phyloP scores from a whole-genome alignment of 2,329 filamentous ascomycete genomes.

The Calonectria pteridis region DNA sequence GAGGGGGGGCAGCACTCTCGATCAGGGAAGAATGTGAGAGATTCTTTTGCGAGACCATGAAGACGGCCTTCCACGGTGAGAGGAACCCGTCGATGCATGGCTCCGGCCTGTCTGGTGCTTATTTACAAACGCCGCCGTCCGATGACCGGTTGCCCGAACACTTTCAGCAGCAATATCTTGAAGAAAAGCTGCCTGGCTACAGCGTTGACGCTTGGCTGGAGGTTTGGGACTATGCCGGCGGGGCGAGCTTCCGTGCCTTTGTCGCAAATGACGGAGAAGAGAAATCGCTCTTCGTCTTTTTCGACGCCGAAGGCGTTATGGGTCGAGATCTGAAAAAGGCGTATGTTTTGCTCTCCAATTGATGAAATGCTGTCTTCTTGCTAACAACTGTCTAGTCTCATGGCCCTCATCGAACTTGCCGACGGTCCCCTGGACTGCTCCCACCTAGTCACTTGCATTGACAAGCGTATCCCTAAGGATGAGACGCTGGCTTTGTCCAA shows the following conservation, averaged over 20 bases:
- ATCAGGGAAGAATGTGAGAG: conserved; percentile 99
- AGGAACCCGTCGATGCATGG: conserved; percentile 80
- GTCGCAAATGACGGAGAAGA: conserved; percentile 77
- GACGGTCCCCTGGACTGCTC: conserved; percentile 81
- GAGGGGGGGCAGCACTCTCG: conserved; percentile 94
- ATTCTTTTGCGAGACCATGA: conserved; percentile 98
- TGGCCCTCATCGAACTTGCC: conserved; percentile 91
- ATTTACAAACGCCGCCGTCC: conserved; percentile 66
- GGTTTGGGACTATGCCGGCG: conserved; percentile 87
- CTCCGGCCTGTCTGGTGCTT: conserved; percentile 88
- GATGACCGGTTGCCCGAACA: conserved; percentile 57
- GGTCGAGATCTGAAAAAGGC: conserved; percentile 87
- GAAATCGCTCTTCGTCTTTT: conserved; percentile 89
- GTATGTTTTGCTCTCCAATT: conserved; percentile 63
- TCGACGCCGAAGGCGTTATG: conserved; percentile 76
- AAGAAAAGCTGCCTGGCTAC: conserved; percentile 47
- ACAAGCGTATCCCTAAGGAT: conserved; percentile 73
- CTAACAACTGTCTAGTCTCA: conserved; percentile 68
- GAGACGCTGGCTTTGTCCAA: conserved; percentile 78
- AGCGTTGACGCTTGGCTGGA: conserved; percentile 76
- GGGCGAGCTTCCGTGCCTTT: conserved; percentile 88
- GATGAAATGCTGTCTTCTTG: not conserved
- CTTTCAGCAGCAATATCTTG: conserved; percentile 47
- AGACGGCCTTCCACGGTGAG: conserved; percentile 96
- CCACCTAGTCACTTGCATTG: conserved; percentile 84